Percentiles rank a stretch among this genome's conserved stretches.
Conservation (phyloP, 1,284 basidiomycete species). For the Melampsora larici-populina region DNA sequence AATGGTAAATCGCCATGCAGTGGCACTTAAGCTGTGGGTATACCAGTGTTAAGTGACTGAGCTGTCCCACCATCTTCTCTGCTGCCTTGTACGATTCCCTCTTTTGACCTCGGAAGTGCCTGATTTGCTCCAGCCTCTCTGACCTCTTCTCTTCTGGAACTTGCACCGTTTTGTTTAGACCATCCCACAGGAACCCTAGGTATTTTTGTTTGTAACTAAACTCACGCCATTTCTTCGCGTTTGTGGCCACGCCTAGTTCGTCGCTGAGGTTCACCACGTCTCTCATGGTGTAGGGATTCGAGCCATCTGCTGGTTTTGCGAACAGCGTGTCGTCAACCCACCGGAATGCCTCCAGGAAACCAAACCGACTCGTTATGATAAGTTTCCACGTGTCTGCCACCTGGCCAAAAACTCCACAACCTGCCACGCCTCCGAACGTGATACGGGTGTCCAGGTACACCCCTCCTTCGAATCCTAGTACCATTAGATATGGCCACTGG, state of each 20-base stretch:
- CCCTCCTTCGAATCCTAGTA: neutral
- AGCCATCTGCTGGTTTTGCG: too few species aligned
- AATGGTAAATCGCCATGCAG: too few species aligned
- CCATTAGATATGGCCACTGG: neutral
- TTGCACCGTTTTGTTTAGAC: neutral
- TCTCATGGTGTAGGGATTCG: neutral
- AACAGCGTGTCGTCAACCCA: constrained; percentile 18
- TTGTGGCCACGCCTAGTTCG: neutral
- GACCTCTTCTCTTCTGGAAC: neutral
- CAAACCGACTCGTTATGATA: neutral
- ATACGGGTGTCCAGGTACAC: neutral
- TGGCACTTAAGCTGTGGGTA: too few species aligned
- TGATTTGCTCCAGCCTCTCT: neutral
- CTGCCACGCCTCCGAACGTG: neutral
- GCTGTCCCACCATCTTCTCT: too few species aligned
- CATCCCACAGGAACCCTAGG: neutral
- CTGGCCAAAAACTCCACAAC: constrained; percentile 11
- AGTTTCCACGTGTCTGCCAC: constrained; percentile 3
- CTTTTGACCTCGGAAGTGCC: too few species aligned
- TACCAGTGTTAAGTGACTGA: too few species aligned
- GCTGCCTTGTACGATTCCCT: too few species aligned
- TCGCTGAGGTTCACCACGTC: neutral
- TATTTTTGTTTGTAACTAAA: neutral
- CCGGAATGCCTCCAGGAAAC: neutral
- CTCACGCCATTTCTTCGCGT: neutral